A percentile compares a stretch with the other conserved stretches of the same genome.
phyloP scores from a whole-genome alignment of 2,329 filamentous ascomycete genomes.

The Calonectria henricotiae region DNA sequence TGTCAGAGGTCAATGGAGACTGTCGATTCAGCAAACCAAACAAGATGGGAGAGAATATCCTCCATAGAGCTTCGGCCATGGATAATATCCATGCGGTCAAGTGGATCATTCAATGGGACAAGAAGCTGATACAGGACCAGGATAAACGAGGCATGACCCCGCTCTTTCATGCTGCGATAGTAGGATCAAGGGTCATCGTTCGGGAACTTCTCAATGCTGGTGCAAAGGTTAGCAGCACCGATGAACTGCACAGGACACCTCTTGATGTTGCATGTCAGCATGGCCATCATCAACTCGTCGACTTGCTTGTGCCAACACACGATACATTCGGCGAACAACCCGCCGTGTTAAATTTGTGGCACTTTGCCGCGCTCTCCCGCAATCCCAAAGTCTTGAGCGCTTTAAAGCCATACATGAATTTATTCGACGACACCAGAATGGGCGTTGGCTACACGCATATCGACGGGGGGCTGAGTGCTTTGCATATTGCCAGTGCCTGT shows the following conservation, averaged over 20 bases:
- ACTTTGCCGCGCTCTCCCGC: neutral
- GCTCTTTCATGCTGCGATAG: neutral
- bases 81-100: neutral
- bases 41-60: neutral
- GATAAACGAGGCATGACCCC: neutral
- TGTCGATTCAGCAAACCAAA: neutral
- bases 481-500: neutral
- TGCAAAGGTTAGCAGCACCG: neutral
- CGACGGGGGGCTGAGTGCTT: neutral
- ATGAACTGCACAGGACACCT: neutral
- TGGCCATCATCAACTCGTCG: neutral
- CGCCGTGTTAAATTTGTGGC: neutral
- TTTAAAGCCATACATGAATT: neutral
- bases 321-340: neutral
- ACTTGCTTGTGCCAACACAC: neutral
- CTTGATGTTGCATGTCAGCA: neutral
- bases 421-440: neutral
- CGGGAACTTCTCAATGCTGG: neutral
- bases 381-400: neutral
- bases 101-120: neutral
- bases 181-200: neutral
- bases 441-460: neutral
- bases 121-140: neutral
- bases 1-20: too few species aligned
- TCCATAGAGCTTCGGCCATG: conserved; percentile 1